Evolutionary conservation across 805 yeast genomes (phyloP).

Genomic region (Teunomyces barrocoloradensis): DNA sequence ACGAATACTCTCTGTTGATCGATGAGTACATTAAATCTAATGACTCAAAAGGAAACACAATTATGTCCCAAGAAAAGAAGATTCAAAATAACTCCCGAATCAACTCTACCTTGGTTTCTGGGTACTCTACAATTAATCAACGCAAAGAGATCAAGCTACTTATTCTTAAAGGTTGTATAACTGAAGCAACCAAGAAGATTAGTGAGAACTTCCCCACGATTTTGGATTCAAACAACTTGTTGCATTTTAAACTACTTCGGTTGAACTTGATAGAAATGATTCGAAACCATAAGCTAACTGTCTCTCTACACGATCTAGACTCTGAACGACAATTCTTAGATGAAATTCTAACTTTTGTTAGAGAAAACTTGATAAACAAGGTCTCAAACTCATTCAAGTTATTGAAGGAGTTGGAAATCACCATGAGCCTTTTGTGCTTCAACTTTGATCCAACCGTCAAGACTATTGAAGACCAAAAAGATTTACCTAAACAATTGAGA

Average conservation of each 20-base stretch:
- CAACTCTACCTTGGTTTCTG: conserved; percentile 24
- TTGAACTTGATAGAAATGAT: conserved; percentile 81
- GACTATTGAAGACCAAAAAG: conserved; percentile 34
- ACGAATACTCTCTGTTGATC: conserved; percentile 11
- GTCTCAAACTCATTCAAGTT: conserved; percentile 57
- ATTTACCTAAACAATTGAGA: conserved; percentile 54
- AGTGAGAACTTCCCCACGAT: conserved; percentile 62
- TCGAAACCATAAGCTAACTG: conserved; percentile 40
- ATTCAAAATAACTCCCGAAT: conserved; percentile 3
- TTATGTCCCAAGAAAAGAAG: background rate
- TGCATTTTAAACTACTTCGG: conserved; percentile 72
- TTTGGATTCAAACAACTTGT: conserved; percentile 57
- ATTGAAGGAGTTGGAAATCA: conserved; percentile 70
- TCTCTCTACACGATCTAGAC: conserved; percentile 12
- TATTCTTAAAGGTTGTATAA: conserved; percentile 60
- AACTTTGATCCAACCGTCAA: conserved; percentile 34
- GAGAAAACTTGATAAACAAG: conserved; percentile 58
- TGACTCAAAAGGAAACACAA: background rate
- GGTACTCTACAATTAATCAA: conserved; percentile 49
- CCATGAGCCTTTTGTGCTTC: conserved; percentile 76
- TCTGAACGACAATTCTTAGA: conserved; percentile 49
- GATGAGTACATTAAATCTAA: conserved; percentile 6
- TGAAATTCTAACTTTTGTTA: conserved; percentile 55
- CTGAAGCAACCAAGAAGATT: conserved; percentile 54
- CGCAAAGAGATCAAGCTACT: conserved; percentile 53